Base-by-base conservation (phyloP, 345 rosid genomes). In the Populus tremula region DNA sequence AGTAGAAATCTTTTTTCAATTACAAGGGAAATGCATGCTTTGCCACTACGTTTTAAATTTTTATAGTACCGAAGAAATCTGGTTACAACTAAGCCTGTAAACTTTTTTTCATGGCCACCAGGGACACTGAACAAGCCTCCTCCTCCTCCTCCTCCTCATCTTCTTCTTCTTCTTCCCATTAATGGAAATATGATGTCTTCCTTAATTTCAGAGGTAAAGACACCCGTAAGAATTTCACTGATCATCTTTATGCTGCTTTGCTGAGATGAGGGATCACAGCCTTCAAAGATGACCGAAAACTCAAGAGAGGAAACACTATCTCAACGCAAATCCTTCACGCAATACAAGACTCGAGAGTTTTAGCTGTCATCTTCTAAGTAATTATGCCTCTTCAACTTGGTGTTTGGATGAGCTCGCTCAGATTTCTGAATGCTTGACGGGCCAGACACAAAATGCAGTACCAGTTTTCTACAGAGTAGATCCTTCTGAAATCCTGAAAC, bases 111-210 rank as follows among this genome's bases (percentile, higher is more conserved):
- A 38, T 38, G 41, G 41, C 41, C 6, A 38, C 8, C 8, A 38
- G 41, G 41, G 41, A 38, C 41, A 5, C 1, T 38, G 41, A 38
- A 38, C 7, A 38, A 7, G 41, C 41, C 41, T 6, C 41, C 41
- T 38, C 41, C 33, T 31, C 33, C 31, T 29, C 31, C 31, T 29
- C 31, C 31, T 29, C 31, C 2, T 29, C 29, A 2, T 29, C 31
- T 2, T 29, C 33, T 2, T 31, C 33, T 31, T 31, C 3, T 31
- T 38, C 41, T 7, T 25, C 54, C 5, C n/a, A 35, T 59, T 27
- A 68, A 38, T 39, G 77, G 56, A 74, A 63, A 39, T 63, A 74
- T 47, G 77, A 74, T 20, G 70, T 62, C 9, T 74, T 74, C 53
- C 77, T 74, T 5, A 54, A 66, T 14, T 70, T 45, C 38, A 13